Base-by-base conservation (phyloP, 2,329 filamentous ascomycete genomes). In the Fusarium redolens region DNA sequence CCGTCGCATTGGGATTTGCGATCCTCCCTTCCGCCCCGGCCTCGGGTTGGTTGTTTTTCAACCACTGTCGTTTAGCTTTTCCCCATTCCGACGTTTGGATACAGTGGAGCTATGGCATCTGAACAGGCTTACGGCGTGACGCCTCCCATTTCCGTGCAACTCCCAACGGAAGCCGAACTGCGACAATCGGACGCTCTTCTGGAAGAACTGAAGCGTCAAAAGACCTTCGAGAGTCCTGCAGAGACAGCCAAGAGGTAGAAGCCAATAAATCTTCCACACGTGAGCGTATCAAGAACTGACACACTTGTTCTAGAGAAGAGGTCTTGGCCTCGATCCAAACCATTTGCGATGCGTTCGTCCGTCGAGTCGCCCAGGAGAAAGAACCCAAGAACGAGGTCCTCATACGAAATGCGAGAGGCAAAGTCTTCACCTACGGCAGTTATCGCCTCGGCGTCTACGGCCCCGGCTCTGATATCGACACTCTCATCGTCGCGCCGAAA, bases 381-480 rank as follows among this genome's bases (percentile, higher is more conserved):
- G 91, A 91, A 69, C 85, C 87, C 12, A 87, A 96, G 56, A 92
- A 95, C 50, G 89, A 93, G 47, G 90, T 91, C 37, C 89, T 96
- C 50, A 89, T 96, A 50, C 93, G 95, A 75, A 92, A 92, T 78
- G 93, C 95, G 10, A 93, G 95, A 59, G 96, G 95, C 73, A 96
- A 96, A 84, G 91, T 99, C 75, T 97, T 97, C 81, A 97, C 96
- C 2, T 99, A 96, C 82, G 96, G 96, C 72, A 98, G 96, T 83
- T 99, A 96, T 82, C 92, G 95, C 43, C 87, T 99, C 17, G 96
- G 96, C 68, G 96, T 98, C 30, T 97, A 93, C 82, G 95, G 95
- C 10, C 96, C 96, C 48, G 95, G 95, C 56, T 98, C 96, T 51
- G 96, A 99, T 90, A 98, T 99, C 77, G 96, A 99, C 84, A 98